Percentiles rank a stretch among this genome's conserved stretches.
These are phyloP conservation scores for Wickerhamiella brachini DNA, from an alignment of 805 yeast genomes.

Conservation along the genomic window DNA sequence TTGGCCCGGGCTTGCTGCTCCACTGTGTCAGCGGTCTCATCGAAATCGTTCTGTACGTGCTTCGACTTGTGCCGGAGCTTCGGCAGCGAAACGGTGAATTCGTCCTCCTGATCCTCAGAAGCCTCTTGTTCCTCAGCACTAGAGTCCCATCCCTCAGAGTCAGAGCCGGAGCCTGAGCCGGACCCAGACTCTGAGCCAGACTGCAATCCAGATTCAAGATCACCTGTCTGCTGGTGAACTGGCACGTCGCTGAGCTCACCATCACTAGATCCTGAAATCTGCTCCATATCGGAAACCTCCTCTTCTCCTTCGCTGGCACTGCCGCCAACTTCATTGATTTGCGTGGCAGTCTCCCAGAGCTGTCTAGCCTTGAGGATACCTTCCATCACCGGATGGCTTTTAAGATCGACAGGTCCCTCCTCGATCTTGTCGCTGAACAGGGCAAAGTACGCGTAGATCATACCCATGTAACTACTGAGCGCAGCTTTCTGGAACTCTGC, in stretches of 20 bases:
- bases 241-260: conserved; percentile 2
- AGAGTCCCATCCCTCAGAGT: not conserved
- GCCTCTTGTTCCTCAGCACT: conserved; percentile 3
- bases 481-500: conserved; percentile 46
- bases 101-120: conserved; percentile 18
- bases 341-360: conserved; percentile 74
- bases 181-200: not conserved
- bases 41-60: conserved; percentile 35
- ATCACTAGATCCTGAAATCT: not conserved
- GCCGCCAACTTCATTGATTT: conserved; percentile 25
- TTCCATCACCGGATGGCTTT: conserved; percentile 84
- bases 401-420: conserved; percentile 48
- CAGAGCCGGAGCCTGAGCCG: not conserved
- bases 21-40: conserved; percentile 65
- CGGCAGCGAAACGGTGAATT: conserved; percentile 8
- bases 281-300: conserved; percentile 5
- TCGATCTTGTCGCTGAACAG: conserved; percentile 45
- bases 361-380: conserved; percentile 69
- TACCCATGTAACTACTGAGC: conserved; percentile 62
- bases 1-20: conserved; percentile 44
- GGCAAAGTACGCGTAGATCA: conserved; percentile 68
- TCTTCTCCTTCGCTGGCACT: conserved; percentile 7
- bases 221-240: no score
- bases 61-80: conserved; percentile 10
- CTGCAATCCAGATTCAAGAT: no score